phyloP scores from a whole-genome alignment of 768 basidiomycete species.

The Trametes coccinea region DNA sequence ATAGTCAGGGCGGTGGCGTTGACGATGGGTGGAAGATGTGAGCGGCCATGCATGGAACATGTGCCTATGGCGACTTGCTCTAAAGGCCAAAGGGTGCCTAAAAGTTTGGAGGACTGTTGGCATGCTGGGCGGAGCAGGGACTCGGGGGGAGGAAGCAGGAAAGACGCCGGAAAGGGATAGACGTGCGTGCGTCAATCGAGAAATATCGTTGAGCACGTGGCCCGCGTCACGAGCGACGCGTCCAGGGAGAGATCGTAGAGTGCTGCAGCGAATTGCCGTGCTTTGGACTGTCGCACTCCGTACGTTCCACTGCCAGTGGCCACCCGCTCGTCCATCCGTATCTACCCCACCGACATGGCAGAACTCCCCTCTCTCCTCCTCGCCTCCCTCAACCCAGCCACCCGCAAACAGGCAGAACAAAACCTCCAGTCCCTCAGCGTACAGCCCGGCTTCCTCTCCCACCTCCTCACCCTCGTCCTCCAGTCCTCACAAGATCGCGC shows the following conservation, averaged over 20 bases:
- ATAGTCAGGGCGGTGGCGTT: background rate
- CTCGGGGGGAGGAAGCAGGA: background rate
- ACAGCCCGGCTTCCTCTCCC: conserved; percentile 77
- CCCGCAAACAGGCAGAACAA: conserved; percentile 81
- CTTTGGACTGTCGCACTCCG: too few species aligned
- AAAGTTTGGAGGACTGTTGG: background rate
- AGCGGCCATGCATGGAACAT: background rate
- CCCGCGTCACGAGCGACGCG: conserved; percentile 14
- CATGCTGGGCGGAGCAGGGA: background rate
- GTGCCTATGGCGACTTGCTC: background rate
- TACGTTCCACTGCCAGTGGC: too few species aligned
- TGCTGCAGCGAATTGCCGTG: too few species aligned
- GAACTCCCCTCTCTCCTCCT: conserved; percentile 70
- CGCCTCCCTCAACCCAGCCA: conserved; percentile 66
- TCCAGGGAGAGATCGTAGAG: background rate
- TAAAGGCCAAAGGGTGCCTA: background rate
- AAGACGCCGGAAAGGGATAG: conserved; percentile 1
- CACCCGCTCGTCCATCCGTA: too few species aligned
- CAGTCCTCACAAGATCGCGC: conserved; percentile 63
- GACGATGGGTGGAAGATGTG: background rate
- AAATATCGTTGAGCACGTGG: conserved; percentile 4
- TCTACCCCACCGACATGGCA: conserved; percentile 45
- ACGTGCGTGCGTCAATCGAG: background rate
- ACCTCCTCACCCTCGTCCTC: conserved; percentile 78
- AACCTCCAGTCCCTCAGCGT: conserved; percentile 63